Conservation (phyloP, 2,329 filamentous ascomycete species). For the Trichoderma koningiopsis region DNA sequence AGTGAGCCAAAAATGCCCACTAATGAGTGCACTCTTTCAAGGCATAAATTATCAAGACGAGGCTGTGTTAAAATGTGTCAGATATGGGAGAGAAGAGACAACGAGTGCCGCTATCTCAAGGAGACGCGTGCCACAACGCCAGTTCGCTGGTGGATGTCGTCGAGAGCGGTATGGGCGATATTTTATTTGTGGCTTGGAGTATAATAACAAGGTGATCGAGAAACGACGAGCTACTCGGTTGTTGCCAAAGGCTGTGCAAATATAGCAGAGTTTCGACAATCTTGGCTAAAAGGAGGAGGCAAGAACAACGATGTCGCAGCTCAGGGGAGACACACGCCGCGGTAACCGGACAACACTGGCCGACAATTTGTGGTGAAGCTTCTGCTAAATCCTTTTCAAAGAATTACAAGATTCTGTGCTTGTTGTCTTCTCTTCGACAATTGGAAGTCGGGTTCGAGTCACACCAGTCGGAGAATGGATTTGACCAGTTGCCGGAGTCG, state of each 20-base stretch:
- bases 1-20: neutral
- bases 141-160: neutral
- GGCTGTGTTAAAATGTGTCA: neutral
- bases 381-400: neutral
- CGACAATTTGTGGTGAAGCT: neutral
- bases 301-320: constrained; percentile 1
- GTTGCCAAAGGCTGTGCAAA: neutral
- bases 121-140: neutral
- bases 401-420: neutral
- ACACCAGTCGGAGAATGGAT: neutral
- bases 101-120: too few relatives aligned
- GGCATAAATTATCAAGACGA: neutral
- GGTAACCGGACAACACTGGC: neutral
- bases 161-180: neutral
- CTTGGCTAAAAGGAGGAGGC: neutral
- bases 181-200: neutral
- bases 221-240: neutral
- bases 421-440: neutral
- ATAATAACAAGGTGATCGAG: neutral
- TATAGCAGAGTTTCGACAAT: neutral
- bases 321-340: neutral
- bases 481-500: neutral
- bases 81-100: neutral
- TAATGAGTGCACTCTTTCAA: neutral
- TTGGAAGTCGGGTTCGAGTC: neutral